These are phyloP conservation scores for Suillus cothurnatus DNA, from an alignment of 768 basidiomycete genomes.

Conservation along the genomic window DNA sequence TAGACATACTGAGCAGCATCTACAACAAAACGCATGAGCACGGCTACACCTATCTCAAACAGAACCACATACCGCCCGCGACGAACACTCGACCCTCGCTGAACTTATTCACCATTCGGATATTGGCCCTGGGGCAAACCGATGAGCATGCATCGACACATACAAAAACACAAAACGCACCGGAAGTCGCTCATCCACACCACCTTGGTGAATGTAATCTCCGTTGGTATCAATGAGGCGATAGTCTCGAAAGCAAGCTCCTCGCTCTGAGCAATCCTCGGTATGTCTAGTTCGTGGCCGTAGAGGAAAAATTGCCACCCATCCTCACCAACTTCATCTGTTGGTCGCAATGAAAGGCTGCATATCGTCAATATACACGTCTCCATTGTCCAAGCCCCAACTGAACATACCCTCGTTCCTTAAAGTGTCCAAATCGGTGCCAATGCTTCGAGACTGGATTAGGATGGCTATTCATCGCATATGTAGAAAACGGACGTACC, in stretches of 20 bases:
- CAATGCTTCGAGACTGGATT: conserved; percentile 35
- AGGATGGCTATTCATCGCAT: not conserved
- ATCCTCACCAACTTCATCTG: conserved; percentile 27
- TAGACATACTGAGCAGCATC: conserved; percentile 27
- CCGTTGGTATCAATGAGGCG: conserved; percentile 22
- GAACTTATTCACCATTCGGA: conserved; percentile 19
- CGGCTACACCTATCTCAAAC: not conserved
- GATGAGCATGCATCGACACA: not conserved
- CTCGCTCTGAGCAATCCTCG: conserved; percentile 16
- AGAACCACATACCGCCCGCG: conserved; percentile 14
- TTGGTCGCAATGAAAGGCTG: conserved; percentile 39
- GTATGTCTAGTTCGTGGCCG: conserved; percentile 27
- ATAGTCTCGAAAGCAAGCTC: conserved; percentile 22
- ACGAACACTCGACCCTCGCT: conserved; percentile 18
- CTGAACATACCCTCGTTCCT: not conserved
- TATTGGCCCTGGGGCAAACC: conserved; percentile 10
- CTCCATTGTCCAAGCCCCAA: not conserved
- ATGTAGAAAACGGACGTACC: conserved; percentile 26
- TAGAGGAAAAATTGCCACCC: conserved; percentile 34
- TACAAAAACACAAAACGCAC: conserved; percentile 13
- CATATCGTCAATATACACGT: not conserved
- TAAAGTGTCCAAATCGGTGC: conserved; percentile 49
- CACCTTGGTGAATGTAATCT: conserved; percentile 29
- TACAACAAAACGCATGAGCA: not conserved
- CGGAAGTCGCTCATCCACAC: conserved; percentile 26